phyloP scores from a whole-genome alignment of 2,329 filamentous ascomycete species.

The Fusarium sp. region DNA sequence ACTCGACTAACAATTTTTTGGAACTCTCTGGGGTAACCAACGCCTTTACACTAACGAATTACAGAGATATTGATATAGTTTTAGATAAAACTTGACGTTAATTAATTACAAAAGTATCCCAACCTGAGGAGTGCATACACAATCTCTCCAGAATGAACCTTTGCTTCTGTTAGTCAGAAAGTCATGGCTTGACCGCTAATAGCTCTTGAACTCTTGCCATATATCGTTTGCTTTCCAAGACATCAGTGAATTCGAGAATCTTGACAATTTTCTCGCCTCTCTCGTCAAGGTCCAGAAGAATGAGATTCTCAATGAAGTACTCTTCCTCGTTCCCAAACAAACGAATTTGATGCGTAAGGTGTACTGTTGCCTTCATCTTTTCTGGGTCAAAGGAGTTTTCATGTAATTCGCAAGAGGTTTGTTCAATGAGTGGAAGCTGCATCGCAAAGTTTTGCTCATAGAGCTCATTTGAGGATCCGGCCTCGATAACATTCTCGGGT shows the following conservation, averaged over 20 bases:
- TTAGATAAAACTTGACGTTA: too few species aligned
- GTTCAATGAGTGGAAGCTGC: background rate
- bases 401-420: background rate
- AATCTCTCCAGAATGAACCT: too few species aligned
- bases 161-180: too few species aligned
- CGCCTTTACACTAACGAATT: too few species aligned
- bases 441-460: background rate
- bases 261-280: background rate
- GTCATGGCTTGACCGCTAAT: too few species aligned
- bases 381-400: background rate
- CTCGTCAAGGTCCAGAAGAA: background rate
- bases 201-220: background rate
- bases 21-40: too few species aligned
- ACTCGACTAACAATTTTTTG: too few species aligned
- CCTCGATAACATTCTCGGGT: background rate
- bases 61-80: too few species aligned
- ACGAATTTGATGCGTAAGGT: slow-evolving; percentile 2
- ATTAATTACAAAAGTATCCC: too few species aligned
- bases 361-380: background rate
- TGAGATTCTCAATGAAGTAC: background rate
- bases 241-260: slow-evolving; percentile 10
- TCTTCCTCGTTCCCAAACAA: background rate
- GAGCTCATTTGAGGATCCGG: background rate
- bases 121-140: too few species aligned
- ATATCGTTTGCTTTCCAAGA: background rate